phyloP scores from a whole-genome alignment of 768 basidiomycete species.

The Mycena leptocephala region DNA sequence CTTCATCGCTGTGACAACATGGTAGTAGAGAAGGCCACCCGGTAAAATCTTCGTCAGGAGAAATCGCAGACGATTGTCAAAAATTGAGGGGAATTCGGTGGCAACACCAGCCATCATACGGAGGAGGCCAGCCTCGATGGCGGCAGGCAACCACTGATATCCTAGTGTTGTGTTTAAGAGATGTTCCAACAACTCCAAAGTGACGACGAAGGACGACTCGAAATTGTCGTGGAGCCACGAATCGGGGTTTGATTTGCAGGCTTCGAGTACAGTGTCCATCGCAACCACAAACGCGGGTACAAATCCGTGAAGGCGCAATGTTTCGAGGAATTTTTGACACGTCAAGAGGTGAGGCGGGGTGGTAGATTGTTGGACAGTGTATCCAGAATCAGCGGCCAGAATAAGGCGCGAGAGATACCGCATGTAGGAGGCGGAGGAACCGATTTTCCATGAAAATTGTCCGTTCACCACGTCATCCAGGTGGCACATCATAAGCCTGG shows the following conservation, averaged over 20 bases:
- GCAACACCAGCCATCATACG: slow-evolving; percentile 14
- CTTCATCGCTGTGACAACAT: background rate
- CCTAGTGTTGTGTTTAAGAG: background rate
- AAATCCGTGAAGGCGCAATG: too few relatives aligned
- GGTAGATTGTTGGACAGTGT: background rate
- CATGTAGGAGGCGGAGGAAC: background rate
- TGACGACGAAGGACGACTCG: background rate
- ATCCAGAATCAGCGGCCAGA: slow-evolving; percentile 1
- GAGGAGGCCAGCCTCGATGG: too few relatives aligned
- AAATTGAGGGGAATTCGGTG: background rate
- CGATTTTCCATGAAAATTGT: background rate
- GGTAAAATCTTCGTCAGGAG: too few relatives aligned
- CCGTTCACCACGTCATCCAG: background rate
- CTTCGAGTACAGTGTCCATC: too few relatives aligned
- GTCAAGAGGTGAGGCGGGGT: background rate
- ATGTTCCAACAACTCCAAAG: background rate
- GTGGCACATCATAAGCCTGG: background rate
- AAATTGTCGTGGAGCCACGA: too few relatives aligned
- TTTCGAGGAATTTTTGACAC: too few relatives aligned
- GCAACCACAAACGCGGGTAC: too few relatives aligned
- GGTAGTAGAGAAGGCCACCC: background rate
- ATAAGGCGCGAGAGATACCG: background rate
- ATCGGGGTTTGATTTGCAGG: too few relatives aligned
- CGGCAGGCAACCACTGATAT: too few relatives aligned
- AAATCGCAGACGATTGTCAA: background rate